Evolutionary conservation across 2,329 filamentous ascomycete genomes (phyloP).

Genomic region (Moelleriella libera): DNA sequence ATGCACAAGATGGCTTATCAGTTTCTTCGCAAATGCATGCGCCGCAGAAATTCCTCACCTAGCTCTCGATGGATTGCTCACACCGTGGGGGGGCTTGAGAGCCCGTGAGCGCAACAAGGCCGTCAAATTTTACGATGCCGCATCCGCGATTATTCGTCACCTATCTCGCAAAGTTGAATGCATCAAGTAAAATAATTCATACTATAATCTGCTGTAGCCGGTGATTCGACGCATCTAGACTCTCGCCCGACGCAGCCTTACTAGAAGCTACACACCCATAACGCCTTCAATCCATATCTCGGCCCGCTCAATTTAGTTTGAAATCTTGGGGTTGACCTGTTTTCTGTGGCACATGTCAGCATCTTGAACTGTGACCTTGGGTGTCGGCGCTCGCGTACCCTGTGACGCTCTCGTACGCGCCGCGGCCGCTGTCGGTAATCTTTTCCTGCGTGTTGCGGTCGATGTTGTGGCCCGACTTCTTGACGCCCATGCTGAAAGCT

Average conservation of each 20-base stretch:
- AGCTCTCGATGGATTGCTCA: too few relatives aligned
- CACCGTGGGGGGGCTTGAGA: too few relatives aligned
- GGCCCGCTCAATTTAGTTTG: constrained; percentile 13
- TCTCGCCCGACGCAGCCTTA: not conserved
- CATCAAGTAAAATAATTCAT: too few relatives aligned
- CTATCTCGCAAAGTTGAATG: too few relatives aligned
- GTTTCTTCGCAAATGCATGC: too few relatives aligned
- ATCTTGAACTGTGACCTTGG: too few relatives aligned
- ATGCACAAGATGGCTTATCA: too few relatives aligned
- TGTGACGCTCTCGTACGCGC: constrained; percentile 19
- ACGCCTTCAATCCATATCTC: not conserved
- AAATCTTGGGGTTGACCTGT: constrained; percentile 18
- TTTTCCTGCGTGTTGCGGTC: constrained; percentile 21
- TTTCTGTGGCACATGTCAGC: constrained; percentile 4
- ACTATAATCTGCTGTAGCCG: too few relatives aligned
- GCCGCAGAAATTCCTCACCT: too few relatives aligned
- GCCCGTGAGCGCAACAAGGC: too few relatives aligned
- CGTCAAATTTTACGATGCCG: too few relatives aligned
- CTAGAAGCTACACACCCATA: not conserved
- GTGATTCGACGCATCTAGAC: not conserved
- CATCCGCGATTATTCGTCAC: too few relatives aligned
- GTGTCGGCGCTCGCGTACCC: constrained; percentile 15
- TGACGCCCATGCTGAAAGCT: constrained; percentile 16
- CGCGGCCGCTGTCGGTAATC: constrained; percentile 21
- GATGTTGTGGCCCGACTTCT: constrained; percentile 21